Base-by-base conservation (phyloP, 2,329 filamentous ascomycete genomes). In the Claviceps sp. region DNA sequence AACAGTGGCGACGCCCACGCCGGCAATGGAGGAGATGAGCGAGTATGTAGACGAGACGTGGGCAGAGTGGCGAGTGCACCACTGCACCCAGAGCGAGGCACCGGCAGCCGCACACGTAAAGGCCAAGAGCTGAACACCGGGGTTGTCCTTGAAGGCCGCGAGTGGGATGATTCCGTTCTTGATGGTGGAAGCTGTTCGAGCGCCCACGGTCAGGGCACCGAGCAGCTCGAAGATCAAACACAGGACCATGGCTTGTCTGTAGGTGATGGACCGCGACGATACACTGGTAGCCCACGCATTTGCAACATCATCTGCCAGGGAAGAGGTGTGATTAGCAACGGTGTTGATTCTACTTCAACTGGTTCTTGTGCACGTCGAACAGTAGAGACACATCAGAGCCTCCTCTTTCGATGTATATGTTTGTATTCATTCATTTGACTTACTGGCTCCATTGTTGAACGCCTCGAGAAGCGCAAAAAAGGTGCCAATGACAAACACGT, bases 211-310 rank as follows among this genome's bases (percentile, higher is more conserved):
- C 59, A 86, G 71, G 56, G 83, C 83, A 46, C 83, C 83, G 46
- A 79, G 66, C 66, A 86, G 72, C 65, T 87, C 83, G 66, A 86
- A 86, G 55, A 86, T 66, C 46, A 78, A 76, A 47, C 80, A 78
- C 47, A 85, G 69, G 37, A 83, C 59, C 80, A 84, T 84, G 56
- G 81, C 84, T 68, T 83, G 80, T 58, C 78, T 67, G 68, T 85
- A 83, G 1, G 79, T 71, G 60, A 86, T 72, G 55, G 85, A 87
- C 22, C 54, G 40, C n/a, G 54, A 55, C 11, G 52, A 55, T 52
- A 90, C 56, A 45, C 79, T 84, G 60, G 86, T 90, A 7, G 86
- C 86, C 83, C 84, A 90, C 49, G 85, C 73, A 69, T 91, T 91
- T 63, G 86, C 86, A 52, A 90, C 86, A 84, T 90, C 86, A 68